Evolutionary conservation across 2,329 filamentous ascomycete genomes (phyloP), one percentile per base, ranked within the genome.

Genomic region (Cylindrodendrum hubeiense): DNA sequence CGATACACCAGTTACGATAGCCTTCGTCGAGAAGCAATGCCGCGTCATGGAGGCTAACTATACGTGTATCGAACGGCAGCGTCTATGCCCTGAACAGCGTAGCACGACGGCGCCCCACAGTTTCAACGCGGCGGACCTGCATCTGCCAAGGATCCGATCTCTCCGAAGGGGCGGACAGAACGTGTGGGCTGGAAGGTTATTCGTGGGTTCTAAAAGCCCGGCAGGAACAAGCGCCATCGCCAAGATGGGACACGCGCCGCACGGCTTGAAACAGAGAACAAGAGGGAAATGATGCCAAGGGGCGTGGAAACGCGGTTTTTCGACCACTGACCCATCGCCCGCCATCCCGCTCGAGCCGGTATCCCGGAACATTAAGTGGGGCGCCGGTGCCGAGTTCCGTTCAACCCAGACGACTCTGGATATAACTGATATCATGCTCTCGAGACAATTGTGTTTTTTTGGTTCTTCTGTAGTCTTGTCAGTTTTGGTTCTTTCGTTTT

Each of bases 341-440:
- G 26, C 28, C 5, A 21, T 50, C 46, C 46, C 46, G 26, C 26
- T 50, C 28, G 46, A 50, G 46, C 46, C 46, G 46, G 46, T 50
- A 50, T 50, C 46, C 46, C 46, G 46, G 46, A 50, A 21, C 26
- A 15, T 21, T 13, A 15, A 21, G 46, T 50, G 46, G 26, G n/a
- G 17, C 46, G 19, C 24, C 46, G 46, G 46, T 50, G 46, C 46
- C 46, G 46, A 50, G 28, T 50, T 50, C 46, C 46, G 46, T 33
- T n/a, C 28, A 19, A 21, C 46, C 9, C 19, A n/a, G 28, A 30
- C 22, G 28, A 12, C 10, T 28, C 28, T n/a, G n/a, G 17, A n/a
- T 30, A 39, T 47, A 47, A 12, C 13, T 47, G 10, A 50, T 50
- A 19, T 33, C n/a, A 10, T 5, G 9, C n/a, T 33, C 46, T 50